Percentiles rank a stretch among this genome's conserved stretches.
These are phyloP conservation scores for Triticum dicoccoides DNA, from an alignment of 176 grass and related monocot genomes.

Conservation along the genomic window DNA sequence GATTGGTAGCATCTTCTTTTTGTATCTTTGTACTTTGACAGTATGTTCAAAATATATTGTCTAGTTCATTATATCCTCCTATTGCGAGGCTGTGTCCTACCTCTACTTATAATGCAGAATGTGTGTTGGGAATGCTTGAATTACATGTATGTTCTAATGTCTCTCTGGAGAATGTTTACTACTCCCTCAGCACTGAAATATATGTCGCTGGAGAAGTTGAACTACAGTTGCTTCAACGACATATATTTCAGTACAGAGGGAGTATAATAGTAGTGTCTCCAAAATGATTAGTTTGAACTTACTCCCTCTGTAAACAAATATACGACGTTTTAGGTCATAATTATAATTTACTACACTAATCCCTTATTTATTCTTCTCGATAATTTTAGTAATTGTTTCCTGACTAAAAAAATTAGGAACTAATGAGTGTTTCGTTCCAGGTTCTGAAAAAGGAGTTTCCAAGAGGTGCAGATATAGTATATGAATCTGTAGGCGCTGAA, in stretches of 20 bases:
- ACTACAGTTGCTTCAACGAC: no score
- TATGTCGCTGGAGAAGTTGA: no score
- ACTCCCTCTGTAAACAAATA: neutral
- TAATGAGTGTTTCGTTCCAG: slow-evolving; percentile 28
- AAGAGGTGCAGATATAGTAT: slow-evolving; percentile 76
- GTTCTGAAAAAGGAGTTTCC: slow-evolving; percentile 78
- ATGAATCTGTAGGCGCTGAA: slow-evolving; percentile 94
- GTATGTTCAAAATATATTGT: slow-evolving; percentile 17
- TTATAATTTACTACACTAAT: neutral
- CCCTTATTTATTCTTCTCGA: slow-evolving; percentile 18
- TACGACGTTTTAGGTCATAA: no score
- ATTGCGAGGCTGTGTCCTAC: neutral
- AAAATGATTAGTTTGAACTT: slow-evolving; percentile 7
- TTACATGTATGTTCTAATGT: slow-evolving; percentile 8
- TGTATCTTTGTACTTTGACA: neutral
- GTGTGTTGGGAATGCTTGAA: slow-evolving; percentile 21
- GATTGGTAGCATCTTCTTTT: neutral
- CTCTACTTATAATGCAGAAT: slow-evolving; percentile 10
- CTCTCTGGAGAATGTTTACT: neutral
- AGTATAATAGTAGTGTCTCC: neutral
- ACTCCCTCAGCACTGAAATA: no score
- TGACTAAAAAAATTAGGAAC: neutral
- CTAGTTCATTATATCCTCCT: slow-evolving; percentile 5
- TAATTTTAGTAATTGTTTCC: slow-evolving; percentile 3
- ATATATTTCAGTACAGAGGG: no score